Evolutionary conservation across 306 rosid genomes (phyloP).

Genomic region (Cucurbita ficifolia): DNA sequence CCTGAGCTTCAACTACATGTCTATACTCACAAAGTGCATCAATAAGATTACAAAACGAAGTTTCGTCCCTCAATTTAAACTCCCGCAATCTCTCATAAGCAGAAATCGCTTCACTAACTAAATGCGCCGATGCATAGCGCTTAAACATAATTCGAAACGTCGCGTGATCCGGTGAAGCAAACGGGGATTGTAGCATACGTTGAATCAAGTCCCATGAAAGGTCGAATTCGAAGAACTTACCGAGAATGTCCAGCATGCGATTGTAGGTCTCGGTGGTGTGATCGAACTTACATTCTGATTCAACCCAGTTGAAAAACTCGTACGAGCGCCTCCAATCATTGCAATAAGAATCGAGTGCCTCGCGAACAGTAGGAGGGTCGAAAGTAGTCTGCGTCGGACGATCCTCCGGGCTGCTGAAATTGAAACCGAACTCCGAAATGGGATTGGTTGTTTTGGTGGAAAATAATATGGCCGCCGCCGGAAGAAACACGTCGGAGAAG

Average conservation of each 20-base stretch:
- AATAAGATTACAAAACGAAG: conserved; percentile 45
- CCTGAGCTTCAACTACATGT: conserved; percentile 73
- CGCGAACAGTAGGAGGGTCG: conserved; percentile 30
- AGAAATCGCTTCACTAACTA: conserved; percentile 44
- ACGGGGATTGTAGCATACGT: conserved; percentile 38
- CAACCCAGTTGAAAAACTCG: conserved; percentile 75
- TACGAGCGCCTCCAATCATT: conserved; percentile 72
- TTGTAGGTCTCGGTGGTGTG: conserved; percentile 67
- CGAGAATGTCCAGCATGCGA: conserved; percentile 54
- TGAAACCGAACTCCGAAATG: conserved; percentile 5
- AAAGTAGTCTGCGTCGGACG: not conserved
- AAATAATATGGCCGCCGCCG: conserved; percentile 3
- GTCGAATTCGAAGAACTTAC: conserved; percentile 66
- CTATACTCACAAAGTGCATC: conserved; percentile 74
- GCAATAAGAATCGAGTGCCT: conserved; percentile 45
- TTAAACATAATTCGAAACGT: conserved; percentile 71
- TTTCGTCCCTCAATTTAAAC: conserved; percentile 53
- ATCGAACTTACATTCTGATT: conserved; percentile 16
- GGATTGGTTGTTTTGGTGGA: conserved; percentile 16
- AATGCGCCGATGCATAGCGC: conserved; percentile 57
- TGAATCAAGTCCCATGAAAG: conserved; percentile 46
- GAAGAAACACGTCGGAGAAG: conserved; percentile 5
- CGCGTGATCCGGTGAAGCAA: conserved; percentile 43
- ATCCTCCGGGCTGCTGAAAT: not conserved
- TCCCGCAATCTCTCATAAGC: conserved; percentile 36